Evolutionary conservation across 441 rosid genomes (phyloP).

Genomic region (Geranium incanum): DNA sequence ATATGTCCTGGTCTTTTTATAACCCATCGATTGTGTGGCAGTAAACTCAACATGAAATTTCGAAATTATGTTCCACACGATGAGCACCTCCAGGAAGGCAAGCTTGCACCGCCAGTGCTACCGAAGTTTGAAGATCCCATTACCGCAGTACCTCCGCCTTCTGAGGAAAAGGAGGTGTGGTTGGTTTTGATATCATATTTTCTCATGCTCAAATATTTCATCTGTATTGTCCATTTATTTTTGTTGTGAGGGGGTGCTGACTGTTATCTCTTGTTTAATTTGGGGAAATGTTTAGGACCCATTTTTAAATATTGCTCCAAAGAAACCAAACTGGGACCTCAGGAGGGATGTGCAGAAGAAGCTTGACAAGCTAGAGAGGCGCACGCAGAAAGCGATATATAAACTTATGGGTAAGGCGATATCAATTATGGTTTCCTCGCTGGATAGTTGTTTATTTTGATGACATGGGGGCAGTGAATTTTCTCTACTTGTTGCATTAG

Average conservation of each 20-base stretch:
- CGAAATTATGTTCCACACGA: constrained; percentile 91
- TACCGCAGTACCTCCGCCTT: constrained; percentile 45
- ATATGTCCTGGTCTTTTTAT: not conserved
- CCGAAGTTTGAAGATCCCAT: constrained; percentile 89
- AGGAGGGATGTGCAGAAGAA: constrained; percentile 94
- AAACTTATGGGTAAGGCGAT: constrained; percentile 51
- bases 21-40: constrained; percentile 25
- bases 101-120: constrained; percentile 78
- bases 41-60: constrained; percentile 67
- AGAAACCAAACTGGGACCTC: constrained; percentile 97
- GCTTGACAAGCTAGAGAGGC: constrained; percentile 87
- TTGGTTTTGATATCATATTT: not conserved
- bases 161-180: constrained; percentile 61
- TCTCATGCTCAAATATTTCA: constrained; percentile 9
- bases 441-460: not conserved
- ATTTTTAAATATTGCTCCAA: constrained; percentile 88
- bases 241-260: not conserved
- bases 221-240: not conserved
- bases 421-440: not conserved
- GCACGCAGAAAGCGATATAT: constrained; percentile 70
- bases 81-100: constrained; percentile 80
- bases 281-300: constrained; percentile 51
- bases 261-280: constrained; percentile 10
- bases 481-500: not conserved
- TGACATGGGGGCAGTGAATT: not conserved